Conservation (phyloP, 139 green algal genomes). For the Gonium pectorale region DNA sequence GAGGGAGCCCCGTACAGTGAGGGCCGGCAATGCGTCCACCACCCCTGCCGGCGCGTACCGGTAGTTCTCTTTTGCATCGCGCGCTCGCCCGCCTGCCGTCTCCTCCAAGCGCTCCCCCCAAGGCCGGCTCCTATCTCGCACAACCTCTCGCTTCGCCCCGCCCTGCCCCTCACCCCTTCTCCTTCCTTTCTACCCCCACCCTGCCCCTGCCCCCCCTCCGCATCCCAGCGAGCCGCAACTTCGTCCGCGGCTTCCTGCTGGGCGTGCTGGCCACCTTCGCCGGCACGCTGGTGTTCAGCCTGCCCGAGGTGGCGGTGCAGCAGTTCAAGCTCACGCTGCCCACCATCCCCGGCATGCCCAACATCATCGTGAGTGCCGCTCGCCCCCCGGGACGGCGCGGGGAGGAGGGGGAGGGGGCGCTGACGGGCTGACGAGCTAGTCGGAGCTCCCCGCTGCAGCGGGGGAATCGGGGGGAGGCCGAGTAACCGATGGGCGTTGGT, state of each 20-base stretch:
- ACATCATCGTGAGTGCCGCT: conserved; percentile 36
- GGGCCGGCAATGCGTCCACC: too few species aligned
- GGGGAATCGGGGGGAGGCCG: too few species aligned
- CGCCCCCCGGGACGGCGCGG: background rate
- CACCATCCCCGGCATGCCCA: conserved; percentile 31
- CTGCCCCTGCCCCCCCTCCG: background rate
- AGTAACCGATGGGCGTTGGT: too few species aligned
- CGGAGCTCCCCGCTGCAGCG: too few species aligned
- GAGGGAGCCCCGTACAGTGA: too few species aligned
- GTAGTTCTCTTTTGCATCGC: too few species aligned
- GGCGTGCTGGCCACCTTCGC: conserved; percentile 63
- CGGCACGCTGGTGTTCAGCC: conserved; percentile 60
- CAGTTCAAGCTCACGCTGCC: conserved; percentile 49
- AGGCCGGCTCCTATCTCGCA: too few species aligned
- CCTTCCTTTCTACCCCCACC: background rate
- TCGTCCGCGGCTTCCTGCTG: conserved; percentile 67
- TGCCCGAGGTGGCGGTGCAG: conserved; percentile 55
- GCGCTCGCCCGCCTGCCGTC: too few species aligned
- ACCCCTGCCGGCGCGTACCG: too few species aligned
- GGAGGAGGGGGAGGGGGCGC: too few species aligned
- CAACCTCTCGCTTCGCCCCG: background rate
- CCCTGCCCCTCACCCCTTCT: background rate
- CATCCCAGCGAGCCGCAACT: conserved; percentile 65
- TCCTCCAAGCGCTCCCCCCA: too few species aligned
- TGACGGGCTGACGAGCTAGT: too few species aligned